Evolutionary conservation across 345 rosid genomes (phyloP).

Genomic region (Turnera subulata): DNA sequence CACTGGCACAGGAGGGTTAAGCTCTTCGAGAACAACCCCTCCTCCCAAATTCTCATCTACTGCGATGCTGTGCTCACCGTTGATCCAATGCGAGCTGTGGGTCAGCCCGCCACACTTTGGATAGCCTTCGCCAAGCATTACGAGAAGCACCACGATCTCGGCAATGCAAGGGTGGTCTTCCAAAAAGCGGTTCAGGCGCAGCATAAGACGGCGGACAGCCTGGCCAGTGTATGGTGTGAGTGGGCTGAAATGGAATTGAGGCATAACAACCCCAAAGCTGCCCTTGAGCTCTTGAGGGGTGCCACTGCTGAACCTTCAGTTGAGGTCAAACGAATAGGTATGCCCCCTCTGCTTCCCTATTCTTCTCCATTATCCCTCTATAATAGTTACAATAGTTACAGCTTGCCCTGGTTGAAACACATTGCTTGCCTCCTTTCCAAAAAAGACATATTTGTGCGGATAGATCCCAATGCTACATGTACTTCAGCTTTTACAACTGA

Average conservation of each 20-base stretch:
- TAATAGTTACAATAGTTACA: no score
- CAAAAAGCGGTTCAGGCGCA: conserved; percentile 97
- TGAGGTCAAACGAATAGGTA: conserved; percentile 90
- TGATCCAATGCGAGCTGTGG: conserved; percentile 95
- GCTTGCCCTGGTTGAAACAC: no score
- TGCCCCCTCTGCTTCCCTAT: not conserved
- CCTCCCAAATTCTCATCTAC: conserved; percentile 81
- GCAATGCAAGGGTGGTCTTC: conserved; percentile 83
- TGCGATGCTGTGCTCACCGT: conserved; percentile 95
- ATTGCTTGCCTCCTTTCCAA: no score
- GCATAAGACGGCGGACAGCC: conserved; percentile 79
- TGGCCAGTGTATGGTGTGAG: conserved; percentile 93
- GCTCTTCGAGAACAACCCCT: conserved; percentile 84
- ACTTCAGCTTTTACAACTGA: no score
- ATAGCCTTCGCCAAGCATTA: conserved; percentile 86
- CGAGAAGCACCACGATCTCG: conserved; percentile 73
- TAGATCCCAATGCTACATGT: no score
- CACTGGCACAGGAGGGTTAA: conserved; percentile 96
- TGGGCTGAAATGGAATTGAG: conserved; percentile 98
- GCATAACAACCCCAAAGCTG: conserved; percentile 78
- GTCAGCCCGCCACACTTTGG: conserved; percentile 95
- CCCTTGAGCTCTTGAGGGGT: conserved; percentile 82
- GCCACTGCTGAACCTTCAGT: conserved; percentile 97
- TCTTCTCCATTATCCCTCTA: not conserved
- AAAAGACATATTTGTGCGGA: no score